Base-by-base conservation (phyloP, 2,329 filamentous ascomycete species). In the Alternaria panax region DNA sequence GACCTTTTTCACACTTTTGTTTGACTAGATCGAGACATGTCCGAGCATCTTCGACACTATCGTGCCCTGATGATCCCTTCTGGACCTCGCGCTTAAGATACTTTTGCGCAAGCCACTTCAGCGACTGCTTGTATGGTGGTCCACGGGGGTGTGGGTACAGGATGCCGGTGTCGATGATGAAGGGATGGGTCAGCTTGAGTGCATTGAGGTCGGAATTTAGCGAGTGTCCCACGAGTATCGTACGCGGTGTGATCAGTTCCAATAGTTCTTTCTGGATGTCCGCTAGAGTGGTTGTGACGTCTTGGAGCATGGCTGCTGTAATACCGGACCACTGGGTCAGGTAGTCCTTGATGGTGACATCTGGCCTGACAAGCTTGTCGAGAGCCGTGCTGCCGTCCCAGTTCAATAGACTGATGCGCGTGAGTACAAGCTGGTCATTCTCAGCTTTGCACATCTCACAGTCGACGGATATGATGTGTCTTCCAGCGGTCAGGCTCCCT, bases 371-470 rank as follows among this genome's bases (percentile, higher is more conserved):
- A 12, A 98, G 86, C 79, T 96, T 91, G 75, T 99, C 95, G 51
- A 98, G 80, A 16, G 97, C 83, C 9, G 91, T 86, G 32, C 88
- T 86, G 48, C 93, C 93, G 67, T 93, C 87, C 94, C 95, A 99
- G 60, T 88, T 83, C 7, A 99, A 82, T 38, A 98, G 78, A 75
- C 93, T 97, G 75, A 98, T 90, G 57, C 95, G 88, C 2, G 95
- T 96, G 42, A 99, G 87, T 34, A 93, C 92, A 64, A 90, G 92
- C 65, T 92, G 87, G 47, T 88, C 88, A 61, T 90, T 88, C 60
- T 89, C 91, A 2, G 93, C 96, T 80, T 92, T 89, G 76, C 93
- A 97, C 95, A 99, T 99, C 79, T 99, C 95, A 79, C 95, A 99
- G 76, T 99, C 95, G 54, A 99, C 83, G 1, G 92, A 90, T 48